Evolutionary conservation across 768 basidiomycete genomes (phyloP).

Genomic region (Boletus rubescentipes): DNA sequence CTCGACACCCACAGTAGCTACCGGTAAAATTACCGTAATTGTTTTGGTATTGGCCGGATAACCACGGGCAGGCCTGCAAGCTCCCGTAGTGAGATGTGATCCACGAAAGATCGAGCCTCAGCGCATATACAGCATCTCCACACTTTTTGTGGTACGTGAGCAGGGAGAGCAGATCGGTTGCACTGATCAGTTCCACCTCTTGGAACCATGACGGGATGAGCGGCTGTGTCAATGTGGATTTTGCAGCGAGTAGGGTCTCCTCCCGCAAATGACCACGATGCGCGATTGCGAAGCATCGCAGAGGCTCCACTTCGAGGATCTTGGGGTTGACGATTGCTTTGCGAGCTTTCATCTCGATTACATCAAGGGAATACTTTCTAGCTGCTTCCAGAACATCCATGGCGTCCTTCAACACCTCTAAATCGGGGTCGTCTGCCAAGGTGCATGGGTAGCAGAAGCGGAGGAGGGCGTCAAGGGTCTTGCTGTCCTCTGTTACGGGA

Average conservation of each 20-base stretch:
- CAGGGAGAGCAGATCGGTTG: slow-evolving; percentile 23
- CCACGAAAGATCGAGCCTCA: slow-evolving; percentile 9
- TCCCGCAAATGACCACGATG: neutral
- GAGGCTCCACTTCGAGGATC: neutral
- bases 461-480: slow-evolving; percentile 23
- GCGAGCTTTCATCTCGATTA: neutral
- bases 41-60: neutral
- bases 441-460: slow-evolving; percentile 26
- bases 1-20: neutral
- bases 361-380: neutral
- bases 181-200: slow-evolving; percentile 29
- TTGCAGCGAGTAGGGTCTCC: neutral
- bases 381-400: neutral
- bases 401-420: neutral
- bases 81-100: slow-evolving; percentile 9
- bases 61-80: slow-evolving; percentile 5
- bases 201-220: slow-evolving; percentile 22
- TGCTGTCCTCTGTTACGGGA: slow-evolving; percentile 18
- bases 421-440: neutral
- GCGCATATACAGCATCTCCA: slow-evolving; percentile 4
- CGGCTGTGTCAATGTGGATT: slow-evolving; percentile 23
- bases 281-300: neutral
- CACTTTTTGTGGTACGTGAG: slow-evolving; percentile 21
- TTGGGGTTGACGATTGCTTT: neutral
- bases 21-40: no score